Evolutionary conservation across 495 filamentous ascomycete species (phyloP).

Genomic region (Cryomyces minteri): DNA sequence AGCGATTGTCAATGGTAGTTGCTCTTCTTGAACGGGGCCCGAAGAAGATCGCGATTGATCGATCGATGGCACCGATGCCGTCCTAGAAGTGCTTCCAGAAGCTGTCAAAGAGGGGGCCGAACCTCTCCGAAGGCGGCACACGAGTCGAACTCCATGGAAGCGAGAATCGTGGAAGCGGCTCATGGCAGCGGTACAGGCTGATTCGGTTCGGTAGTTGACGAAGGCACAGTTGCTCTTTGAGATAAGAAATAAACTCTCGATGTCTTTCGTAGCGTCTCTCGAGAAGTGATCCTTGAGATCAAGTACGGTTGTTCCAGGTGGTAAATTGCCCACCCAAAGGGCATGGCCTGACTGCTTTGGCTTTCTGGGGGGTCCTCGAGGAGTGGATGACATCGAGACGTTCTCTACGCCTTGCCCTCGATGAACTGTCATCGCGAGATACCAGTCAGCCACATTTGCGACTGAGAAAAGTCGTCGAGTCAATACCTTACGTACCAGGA

Average conservation of each 20-base stretch:
- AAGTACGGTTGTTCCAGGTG: constrained; percentile 58
- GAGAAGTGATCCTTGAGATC: constrained; percentile 85
- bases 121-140: constrained; percentile 69
- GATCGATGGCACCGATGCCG: background rate
- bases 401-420: constrained; percentile 2
- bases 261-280: constrained; percentile 51
- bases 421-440: background rate
- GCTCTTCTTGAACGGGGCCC: background rate
- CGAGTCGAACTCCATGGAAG: constrained; percentile 75
- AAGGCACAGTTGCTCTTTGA: constrained; percentile 98
- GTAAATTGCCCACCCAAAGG: constrained; percentile 92
- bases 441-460: background rate
- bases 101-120: constrained; percentile 17
- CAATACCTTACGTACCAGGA: background rate
- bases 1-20: background rate
- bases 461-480: background rate
- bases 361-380: constrained; percentile 79
- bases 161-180: constrained; percentile 77
- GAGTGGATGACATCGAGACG: constrained; percentile 21
- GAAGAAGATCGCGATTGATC: background rate
- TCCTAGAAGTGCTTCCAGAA: constrained; percentile 3
- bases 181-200: constrained; percentile 58
- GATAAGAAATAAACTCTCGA: constrained; percentile 87
- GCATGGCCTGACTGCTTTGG: constrained; percentile 88
- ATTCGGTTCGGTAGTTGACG: constrained; percentile 82